These are phyloP conservation scores for Raphanus hybrid DNA, from an alignment of 441 rosid genomes.

Conservation along the genomic window DNA sequence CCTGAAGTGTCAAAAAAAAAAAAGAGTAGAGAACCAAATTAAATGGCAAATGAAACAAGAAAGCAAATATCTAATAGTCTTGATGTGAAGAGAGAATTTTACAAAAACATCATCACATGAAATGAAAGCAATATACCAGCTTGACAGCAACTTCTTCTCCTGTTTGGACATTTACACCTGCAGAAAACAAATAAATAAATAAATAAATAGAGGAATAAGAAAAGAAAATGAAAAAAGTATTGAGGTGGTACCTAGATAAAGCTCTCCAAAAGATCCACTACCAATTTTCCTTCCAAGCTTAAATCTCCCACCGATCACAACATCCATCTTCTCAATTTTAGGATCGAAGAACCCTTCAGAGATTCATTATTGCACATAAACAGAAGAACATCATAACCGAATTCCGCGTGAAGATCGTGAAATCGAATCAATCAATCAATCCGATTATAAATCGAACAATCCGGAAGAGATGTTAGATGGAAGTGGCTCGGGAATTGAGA, in stretches of 20 bases:
- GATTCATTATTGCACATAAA: not conserved
- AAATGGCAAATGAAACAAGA: not conserved
- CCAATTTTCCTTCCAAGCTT: conserved; percentile 97
- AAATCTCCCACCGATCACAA: conserved; percentile 79
- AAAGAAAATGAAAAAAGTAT: not conserved
- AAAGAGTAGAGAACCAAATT: not conserved
- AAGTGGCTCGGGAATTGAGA: not conserved
- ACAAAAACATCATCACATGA: conserved; percentile 35
- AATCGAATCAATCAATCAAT: not conserved
- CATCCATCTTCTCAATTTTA: conserved; percentile 56
- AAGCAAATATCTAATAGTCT: conserved; percentile 6
- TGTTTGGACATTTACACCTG: conserved; percentile 89
- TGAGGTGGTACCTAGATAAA: conserved; percentile 62
- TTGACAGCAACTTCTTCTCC: conserved; percentile 97
- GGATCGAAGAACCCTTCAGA: conserved; percentile 12
- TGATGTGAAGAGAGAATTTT: conserved; percentile 21
- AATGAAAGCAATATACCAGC: conserved; percentile 60
- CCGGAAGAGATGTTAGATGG: not conserved
- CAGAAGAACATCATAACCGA: not conserved
- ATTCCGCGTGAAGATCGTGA: not conserved
- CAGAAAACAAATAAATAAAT: not conserved
- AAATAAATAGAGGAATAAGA: not conserved
- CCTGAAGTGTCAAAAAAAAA: conserved; percentile 51
- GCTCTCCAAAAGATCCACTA: conserved; percentile 94
- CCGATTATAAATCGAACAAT: conserved; percentile 7